phyloP scores from a whole-genome alignment of 1,284 basidiomycete genomes.

The Testicularia cyperi region DNA sequence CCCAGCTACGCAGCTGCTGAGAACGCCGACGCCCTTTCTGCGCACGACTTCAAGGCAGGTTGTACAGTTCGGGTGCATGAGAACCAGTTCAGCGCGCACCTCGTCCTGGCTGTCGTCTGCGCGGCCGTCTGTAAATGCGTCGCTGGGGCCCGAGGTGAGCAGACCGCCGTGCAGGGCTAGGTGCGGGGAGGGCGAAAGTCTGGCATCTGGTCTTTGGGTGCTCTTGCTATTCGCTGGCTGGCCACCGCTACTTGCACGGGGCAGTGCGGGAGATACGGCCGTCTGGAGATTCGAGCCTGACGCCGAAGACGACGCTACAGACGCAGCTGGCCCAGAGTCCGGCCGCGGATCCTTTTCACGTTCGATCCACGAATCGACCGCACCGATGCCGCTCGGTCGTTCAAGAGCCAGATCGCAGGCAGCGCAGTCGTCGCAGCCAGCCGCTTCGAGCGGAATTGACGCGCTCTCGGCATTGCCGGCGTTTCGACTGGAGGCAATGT shows the following conservation, averaged over 20 bases:
- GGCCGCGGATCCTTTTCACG: slow-evolving; percentile 6
- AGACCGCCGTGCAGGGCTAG: slow-evolving; percentile 23
- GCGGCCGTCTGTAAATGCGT: too few relatives aligned
- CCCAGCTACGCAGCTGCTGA: slow-evolving; percentile 11
- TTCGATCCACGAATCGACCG: slow-evolving; percentile 41
- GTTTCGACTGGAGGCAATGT: too few relatives aligned
- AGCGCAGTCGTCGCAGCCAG: slow-evolving; percentile 39
- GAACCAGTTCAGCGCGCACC: slow-evolving; percentile 24
- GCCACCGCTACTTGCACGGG: not conserved
- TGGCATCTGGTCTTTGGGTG: slow-evolving; percentile 3
- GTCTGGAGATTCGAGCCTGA: slow-evolving; percentile 1
- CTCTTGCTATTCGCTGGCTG: slow-evolving; percentile 2
- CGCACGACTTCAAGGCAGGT: slow-evolving; percentile 23
- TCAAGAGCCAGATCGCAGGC: slow-evolving; percentile 45
- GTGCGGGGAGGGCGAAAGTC: slow-evolving; percentile 1
- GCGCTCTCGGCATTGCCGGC: not conserved
- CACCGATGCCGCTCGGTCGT: slow-evolving; percentile 38
- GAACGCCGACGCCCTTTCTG: slow-evolving; percentile 27
- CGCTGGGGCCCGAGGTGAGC: slow-evolving; percentile 2
- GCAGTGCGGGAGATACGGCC: not conserved
- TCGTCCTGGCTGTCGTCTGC: slow-evolving; percentile 1
- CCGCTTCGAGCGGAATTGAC: too few relatives aligned
- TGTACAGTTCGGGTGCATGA: slow-evolving; percentile 25
- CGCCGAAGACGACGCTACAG: too few relatives aligned
- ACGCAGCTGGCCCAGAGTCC: too few relatives aligned